Evolutionary conservation across 305 asterid species (phyloP), one percentile per base, ranked within the genome.

Genomic region (Caryopteris hybrid): DNA sequence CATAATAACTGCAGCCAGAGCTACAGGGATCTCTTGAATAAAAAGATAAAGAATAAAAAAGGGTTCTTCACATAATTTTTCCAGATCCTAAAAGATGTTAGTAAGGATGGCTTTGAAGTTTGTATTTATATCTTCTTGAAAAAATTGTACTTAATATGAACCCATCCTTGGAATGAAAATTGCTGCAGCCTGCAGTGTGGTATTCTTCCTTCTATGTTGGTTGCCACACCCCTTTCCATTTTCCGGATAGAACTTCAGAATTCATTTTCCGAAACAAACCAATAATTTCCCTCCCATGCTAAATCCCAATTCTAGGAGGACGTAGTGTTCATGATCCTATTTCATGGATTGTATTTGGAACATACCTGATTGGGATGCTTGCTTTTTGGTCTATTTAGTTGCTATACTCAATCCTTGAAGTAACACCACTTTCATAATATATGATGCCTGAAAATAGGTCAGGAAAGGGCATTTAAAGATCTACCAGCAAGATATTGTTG

Each of bases 391-490:
- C 41, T 46, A 45, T 57, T 39, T 46, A 34, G 31, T 73, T 68
- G 57, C 58, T 69, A 14, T 45, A 34, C 23, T 43, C 25, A 18
- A 42, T 36, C 18, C 38, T 54, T 45, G 22, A 34, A 62, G 53
- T 2, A 50, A 42, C 65, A 54, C 51, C 63, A 64, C 54, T 61
- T 66, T 47, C 41, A 60, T 68, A 34, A 41, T 51, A 16, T 67
- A 36, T 54, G 60, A 34, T 54, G 48, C 21, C 43, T 71, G 68
- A 41, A 75, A 73, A 66, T 85, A 94, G 99, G 96, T 94, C 66
- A 85, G 99, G 76, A 91, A 89, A 81, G 95, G 92, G 70, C 86
- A 88, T 77, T 73, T 91, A 45, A 86, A 80, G 82, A 89, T 94
- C 82, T 74, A 10, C 77, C 97, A 94, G 79, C 89, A 91, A 74